These are phyloP conservation scores for Gossypium schwendimanii DNA, from an alignment of 441 rosid genomes.

Conservation along the genomic window DNA sequence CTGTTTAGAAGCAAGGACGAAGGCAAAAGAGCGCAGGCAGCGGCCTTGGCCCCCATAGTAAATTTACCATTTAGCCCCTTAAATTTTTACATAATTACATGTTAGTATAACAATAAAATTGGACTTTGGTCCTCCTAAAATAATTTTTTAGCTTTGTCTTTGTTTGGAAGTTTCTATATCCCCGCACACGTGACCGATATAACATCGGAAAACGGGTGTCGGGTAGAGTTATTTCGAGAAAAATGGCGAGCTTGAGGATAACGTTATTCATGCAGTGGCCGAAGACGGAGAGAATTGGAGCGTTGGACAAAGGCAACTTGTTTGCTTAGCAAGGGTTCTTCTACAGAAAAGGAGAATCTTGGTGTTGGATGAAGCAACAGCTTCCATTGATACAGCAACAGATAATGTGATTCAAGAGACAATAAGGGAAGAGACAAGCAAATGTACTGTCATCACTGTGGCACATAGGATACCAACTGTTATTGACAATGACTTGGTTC, in stretches of 20 bases:
- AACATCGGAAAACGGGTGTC: background rate
- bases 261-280: conserved; percentile 28
- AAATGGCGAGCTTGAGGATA: background rate
- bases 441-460: conserved; percentile 56
- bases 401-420: conserved; percentile 53
- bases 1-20: no score
- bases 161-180: background rate
- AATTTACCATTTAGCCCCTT: no score
- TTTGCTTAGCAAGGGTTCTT: conserved; percentile 40
- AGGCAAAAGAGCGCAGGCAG: no score
- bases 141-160: no score
- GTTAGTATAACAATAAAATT: no score
- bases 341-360: conserved; percentile 45
- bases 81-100: no score
- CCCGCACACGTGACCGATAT: background rate
- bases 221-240: background rate
- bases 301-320: conserved; percentile 62
- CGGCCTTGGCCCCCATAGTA: no score
- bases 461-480: conserved; percentile 75
- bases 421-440: conserved; percentile 45
- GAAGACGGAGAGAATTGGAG: conserved; percentile 76
- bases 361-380: conserved; percentile 71
- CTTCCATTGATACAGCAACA: conserved; percentile 69
- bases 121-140: no score
- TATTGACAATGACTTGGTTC: conserved; percentile 59